These are phyloP conservation scores for Gaultheria prostrata DNA, from an alignment of 148 eudicot genomes.

Conservation along the genomic window DNA sequence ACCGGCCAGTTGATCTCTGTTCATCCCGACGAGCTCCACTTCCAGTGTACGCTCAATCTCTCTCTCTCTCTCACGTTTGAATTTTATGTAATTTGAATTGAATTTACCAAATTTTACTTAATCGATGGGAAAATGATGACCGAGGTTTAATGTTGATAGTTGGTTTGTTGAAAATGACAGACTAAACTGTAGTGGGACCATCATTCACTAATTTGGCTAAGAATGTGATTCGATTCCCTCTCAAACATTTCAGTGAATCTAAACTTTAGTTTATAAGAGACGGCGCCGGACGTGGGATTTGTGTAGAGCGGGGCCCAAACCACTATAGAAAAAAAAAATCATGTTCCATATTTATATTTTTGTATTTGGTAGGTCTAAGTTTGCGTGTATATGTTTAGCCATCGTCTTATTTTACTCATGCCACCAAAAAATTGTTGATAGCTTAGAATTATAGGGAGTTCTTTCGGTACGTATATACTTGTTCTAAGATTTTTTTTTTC, in stretches of 20 bases:
- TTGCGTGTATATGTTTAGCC: too few species aligned
- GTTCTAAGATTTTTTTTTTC: too few species aligned
- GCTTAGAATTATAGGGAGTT: too few species aligned
- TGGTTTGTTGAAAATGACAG: background rate
- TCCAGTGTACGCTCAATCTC: conserved; percentile 43
- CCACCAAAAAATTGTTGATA: too few species aligned
- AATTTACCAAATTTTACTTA: background rate
- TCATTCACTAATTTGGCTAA: background rate
- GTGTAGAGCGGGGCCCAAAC: too few species aligned
- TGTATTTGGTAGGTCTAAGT: too few species aligned
- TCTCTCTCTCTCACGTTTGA: background rate
- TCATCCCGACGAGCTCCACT: conserved; percentile 77
- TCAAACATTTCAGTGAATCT: background rate
- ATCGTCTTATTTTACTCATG: too few species aligned
- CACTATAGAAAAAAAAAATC: too few species aligned
- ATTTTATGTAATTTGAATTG: conserved; percentile 6
- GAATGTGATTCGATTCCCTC: background rate
- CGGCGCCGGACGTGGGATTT: too few species aligned
- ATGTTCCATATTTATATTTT: too few species aligned
- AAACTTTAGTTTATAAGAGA: background rate
- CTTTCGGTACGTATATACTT: too few species aligned
- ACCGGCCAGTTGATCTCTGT: conserved; percentile 59
- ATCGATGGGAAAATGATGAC: background rate
- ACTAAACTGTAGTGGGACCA: background rate
- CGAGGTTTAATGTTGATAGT: background rate